phyloP scores from a whole-genome alignment of 441 rosid genomes.

The Adansonia madagascariensis region DNA sequence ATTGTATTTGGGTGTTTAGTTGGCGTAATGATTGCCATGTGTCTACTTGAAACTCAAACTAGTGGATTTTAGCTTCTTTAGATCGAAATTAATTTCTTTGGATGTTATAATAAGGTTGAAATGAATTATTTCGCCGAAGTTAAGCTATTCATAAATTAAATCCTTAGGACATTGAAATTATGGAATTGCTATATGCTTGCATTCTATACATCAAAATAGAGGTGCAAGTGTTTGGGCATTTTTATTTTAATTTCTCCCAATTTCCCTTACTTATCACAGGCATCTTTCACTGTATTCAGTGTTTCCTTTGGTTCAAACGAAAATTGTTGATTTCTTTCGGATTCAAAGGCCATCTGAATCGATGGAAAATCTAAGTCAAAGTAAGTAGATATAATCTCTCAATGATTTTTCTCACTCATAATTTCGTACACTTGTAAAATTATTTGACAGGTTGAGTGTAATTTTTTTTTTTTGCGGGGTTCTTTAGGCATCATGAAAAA shows the following conservation, averaged over 20 bases:
- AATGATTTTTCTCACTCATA: no score
- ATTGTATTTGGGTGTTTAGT: not conserved
- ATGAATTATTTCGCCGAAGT: not conserved
- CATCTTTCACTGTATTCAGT: conserved; percentile 41
- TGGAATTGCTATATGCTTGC: not conserved
- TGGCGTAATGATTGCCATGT: not conserved
- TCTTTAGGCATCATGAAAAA: conserved; percentile 40
- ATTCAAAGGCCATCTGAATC: conserved; percentile 46
- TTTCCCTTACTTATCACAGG: not conserved
- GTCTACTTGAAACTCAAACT: not conserved
- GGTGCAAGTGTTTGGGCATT: not conserved
- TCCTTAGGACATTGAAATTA: not conserved
- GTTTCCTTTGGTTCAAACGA: conserved; percentile 78
- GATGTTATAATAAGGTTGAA: not conserved
- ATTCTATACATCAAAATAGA: not conserved
- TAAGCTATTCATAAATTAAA: not conserved
- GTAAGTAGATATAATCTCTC: conserved; percentile 36
- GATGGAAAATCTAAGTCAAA: conserved; percentile 39
- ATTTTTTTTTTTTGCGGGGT: not conserved
- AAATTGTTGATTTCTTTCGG: conserved; percentile 66
- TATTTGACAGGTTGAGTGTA: not conserved
- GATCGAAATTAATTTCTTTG: not conserved
- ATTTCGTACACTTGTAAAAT: not conserved
- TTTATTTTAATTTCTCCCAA: not conserved
- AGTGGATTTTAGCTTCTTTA: not conserved